Base-by-base conservation (phyloP, 768 basidiomycete species). In the Leccinellum luteum region DNA sequence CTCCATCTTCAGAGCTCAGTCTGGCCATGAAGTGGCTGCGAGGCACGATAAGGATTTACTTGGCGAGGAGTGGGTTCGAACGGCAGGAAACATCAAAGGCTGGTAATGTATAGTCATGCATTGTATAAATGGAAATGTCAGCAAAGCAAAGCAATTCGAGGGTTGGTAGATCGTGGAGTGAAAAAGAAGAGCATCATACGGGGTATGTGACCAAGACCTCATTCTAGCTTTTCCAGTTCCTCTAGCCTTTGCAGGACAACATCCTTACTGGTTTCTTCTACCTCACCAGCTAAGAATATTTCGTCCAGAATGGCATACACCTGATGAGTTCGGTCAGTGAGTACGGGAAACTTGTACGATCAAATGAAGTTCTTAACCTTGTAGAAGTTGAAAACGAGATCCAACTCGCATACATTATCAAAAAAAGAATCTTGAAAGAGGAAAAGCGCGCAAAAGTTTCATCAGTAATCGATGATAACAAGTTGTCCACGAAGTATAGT, bases 301-400 rank as follows among this genome's bases (percentile, higher is more conserved):
- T 99, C 97, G 70, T 99, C 97, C 56, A 99, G 79, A 54, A 99
- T 98, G 3, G 97, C 94, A 67, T 99, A 98, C 7, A 98, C 96
- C 92, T 96, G 44, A 38, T 31, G 12, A 21, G 10, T 51, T 53
- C 17, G 2, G 19, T 17, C 12, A 6, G 44, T 64, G 43, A 59
- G 34, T 23, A 32, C 13, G 52, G 30, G 21, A 31, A 25, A 59
- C 73, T 2, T 2, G 13, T 3, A 34, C 8, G 48, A 52, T 17
- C 1, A 25, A 31, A 51, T 25, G 48, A 48, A 19, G 38, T 14
- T 28, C 19, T 62, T 57, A 43, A 89, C 92, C 79, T 98, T 98
- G 76, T 98, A 97, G 71, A 98, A 99, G 73, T 98, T 98, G 79
- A 98, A 99, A 3, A 99, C 97, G 0, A 99, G 83, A 69, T 98